phyloP scores from a whole-genome alignment of 352 stramenopile species.

The Phytophthora aleatoria region DNA sequence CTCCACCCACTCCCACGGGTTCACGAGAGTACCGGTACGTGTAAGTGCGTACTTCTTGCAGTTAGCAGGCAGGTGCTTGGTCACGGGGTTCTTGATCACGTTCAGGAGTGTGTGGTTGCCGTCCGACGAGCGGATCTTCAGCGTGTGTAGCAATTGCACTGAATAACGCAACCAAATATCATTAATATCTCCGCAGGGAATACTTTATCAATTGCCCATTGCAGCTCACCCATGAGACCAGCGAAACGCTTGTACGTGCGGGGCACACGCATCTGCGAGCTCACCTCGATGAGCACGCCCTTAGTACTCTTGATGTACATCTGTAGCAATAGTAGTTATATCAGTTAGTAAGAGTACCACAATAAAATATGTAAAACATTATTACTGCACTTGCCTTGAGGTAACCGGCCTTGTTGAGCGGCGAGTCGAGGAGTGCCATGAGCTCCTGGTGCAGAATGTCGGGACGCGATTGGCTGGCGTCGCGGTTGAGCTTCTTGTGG shows the following conservation, averaged over 20 bases:
- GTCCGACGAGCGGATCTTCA: constrained; percentile 99
- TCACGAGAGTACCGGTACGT: constrained; percentile 94
- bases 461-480: constrained; percentile 96
- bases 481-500: constrained; percentile 95
- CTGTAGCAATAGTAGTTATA: constrained; percentile 11
- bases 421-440: constrained; percentile 98
- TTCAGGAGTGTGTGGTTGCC: constrained; percentile 97
- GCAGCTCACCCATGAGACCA: constrained; percentile 92
- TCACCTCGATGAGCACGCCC: constrained; percentile 98
- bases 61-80: constrained; percentile 96
- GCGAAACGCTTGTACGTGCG: constrained; percentile 99
- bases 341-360: background rate
- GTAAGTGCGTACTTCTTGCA: constrained; percentile 95
- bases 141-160: constrained; percentile 99
- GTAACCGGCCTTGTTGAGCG: constrained; percentile 98
- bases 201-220: constrained; percentile 7
- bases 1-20: constrained; percentile 94
- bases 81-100: constrained; percentile 99
- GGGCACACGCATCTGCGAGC: constrained; percentile 98
- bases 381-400: constrained; percentile 81
- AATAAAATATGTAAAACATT: constrained; percentile 3
- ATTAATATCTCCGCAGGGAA: constrained; percentile 13
- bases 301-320: constrained; percentile 97
- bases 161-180: constrained; percentile 35
- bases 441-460: constrained; percentile 99